Percentiles rank a stretch among this genome's conserved stretches.
Evolutionary conservation across 164 flowering plant species (phyloP).

Genomic region (Warburgia ugandensis): DNA sequence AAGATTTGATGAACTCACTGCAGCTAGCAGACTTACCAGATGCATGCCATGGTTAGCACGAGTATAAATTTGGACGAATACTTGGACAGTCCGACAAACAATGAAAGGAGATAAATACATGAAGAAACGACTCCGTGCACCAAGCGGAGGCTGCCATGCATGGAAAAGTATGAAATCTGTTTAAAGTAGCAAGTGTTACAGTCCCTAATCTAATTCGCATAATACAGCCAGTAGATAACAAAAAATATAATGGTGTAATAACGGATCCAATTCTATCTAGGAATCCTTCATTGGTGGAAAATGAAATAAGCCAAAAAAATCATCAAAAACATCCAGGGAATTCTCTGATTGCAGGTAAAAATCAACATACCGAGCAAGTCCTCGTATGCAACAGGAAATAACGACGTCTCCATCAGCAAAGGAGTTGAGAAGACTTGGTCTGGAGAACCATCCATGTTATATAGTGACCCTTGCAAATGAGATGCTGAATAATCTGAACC

Average conservation of each 20-base stretch:
- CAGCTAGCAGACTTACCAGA: neutral
- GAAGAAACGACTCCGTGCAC: neutral
- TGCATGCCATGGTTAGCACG: neutral
- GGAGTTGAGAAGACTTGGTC: constrained; percentile 92
- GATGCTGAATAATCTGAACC: constrained; percentile 38
- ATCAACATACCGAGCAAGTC: constrained; percentile 95
- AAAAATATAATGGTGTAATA: too few species aligned
- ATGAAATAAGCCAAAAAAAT: neutral
- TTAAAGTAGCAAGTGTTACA: too few species aligned
- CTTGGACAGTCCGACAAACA: too few species aligned
- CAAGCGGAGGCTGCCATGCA: too few species aligned
- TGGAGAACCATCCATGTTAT: constrained; percentile 47
- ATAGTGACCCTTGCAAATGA: constrained; percentile 38
- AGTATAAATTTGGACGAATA: too few species aligned
- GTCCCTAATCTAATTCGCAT: neutral
- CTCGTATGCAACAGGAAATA: constrained; percentile 69
- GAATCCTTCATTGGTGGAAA: too few species aligned
- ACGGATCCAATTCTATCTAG: too few species aligned
- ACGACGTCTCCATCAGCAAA: constrained; percentile 71
- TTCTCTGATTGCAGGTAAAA: too few species aligned
- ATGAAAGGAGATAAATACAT: neutral
- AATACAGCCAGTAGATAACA: neutral
- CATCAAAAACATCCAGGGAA: neutral
- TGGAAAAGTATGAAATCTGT: too few species aligned
- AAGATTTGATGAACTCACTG: too few species aligned